Evolutionary conservation across 2,329 filamentous ascomycete species (phyloP).

Genomic region (Pseudocercospora pini-densiflorae): DNA sequence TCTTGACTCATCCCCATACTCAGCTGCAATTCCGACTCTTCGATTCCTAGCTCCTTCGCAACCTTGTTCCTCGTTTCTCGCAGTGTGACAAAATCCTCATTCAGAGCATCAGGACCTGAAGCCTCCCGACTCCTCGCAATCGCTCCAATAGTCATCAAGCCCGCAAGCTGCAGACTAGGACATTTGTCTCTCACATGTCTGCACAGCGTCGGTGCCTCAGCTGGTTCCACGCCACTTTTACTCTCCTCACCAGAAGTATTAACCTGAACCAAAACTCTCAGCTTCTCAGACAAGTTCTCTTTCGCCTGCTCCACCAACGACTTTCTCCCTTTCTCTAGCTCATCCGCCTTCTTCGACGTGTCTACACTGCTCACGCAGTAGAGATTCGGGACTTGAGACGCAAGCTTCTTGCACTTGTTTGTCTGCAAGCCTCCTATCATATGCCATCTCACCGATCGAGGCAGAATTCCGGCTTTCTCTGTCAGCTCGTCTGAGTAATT

Average conservation of each 20-base stretch:
- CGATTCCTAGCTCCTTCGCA: constrained; percentile 61
- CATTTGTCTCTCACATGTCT: constrained; percentile 71
- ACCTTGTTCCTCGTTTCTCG: constrained; percentile 73
- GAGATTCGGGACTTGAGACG: constrained; percentile 81
- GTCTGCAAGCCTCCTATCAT: constrained; percentile 95
- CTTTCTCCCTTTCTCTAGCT: constrained; percentile 76
- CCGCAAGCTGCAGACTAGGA: constrained; percentile 73
- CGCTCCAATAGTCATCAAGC: constrained; percentile 96
- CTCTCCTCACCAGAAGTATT: constrained; percentile 89
- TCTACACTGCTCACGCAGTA: constrained; percentile 94
- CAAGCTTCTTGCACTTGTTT: constrained; percentile 87
- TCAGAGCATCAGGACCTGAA: constrained; percentile 74
- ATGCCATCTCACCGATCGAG: constrained; percentile 82
- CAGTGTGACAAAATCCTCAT: constrained; percentile 82
- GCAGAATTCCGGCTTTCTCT: constrained; percentile 82
- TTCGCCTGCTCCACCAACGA: constrained; percentile 52
- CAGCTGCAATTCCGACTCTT: constrained; percentile 70
- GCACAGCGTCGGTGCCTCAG: constrained; percentile 66
- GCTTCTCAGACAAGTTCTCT: constrained; percentile 42
- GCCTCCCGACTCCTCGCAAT: constrained; percentile 81
- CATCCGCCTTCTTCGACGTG: constrained; percentile 80
- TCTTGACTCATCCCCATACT: constrained; percentile 99
- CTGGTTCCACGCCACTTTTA: constrained; percentile 82
- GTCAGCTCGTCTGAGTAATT: constrained; percentile 85
- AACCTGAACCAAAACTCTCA: constrained; percentile 87